phyloP scores from a whole-genome alignment of 768 basidiomycete species.

The Amanita fuliginea region DNA sequence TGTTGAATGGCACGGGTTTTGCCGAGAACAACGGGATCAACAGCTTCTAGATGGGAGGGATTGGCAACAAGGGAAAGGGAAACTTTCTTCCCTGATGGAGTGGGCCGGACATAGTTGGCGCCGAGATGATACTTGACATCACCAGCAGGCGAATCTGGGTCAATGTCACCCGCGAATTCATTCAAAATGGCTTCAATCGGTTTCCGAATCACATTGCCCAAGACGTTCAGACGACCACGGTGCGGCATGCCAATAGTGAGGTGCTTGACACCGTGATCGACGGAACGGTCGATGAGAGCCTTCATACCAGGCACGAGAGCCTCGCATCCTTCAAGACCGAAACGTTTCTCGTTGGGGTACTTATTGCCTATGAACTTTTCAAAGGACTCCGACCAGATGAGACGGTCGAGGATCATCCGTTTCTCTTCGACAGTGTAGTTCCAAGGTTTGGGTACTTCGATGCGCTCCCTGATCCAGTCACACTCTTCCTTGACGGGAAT shows the following conservation, averaged over 20 bases:
- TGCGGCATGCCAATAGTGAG: constrained; percentile 99
- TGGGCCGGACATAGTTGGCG: constrained; percentile 97
- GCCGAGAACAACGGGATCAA: constrained; percentile 95
- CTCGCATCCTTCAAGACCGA: constrained; percentile 98
- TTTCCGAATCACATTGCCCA: constrained; percentile 98
- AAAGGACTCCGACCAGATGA: constrained; percentile 99
- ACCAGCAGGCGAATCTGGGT: constrained; percentile 75
- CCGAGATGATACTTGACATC: constrained; percentile 99
- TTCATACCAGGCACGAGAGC: constrained; percentile 99
- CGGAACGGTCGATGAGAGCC: constrained; percentile 96
- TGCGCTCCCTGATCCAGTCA: constrained; percentile 96
- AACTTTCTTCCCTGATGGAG: constrained; percentile 96
- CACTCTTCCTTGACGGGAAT: constrained; percentile 98
- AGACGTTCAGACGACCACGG: constrained; percentile 94
- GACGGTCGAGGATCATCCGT: constrained; percentile 96
- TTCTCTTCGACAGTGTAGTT: constrained; percentile 98
- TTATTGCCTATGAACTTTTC: constrained; percentile 98
- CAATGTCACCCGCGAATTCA: constrained; percentile 77
- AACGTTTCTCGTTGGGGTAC: constrained; percentile 99
- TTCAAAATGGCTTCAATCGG: constrained; percentile 97
- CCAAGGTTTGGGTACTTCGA: constrained; percentile 95
- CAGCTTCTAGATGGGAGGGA: constrained; percentile 96
- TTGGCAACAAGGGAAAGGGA: constrained; percentile 96
- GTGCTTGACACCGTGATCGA: constrained; percentile 91
- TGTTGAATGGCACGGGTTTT: constrained; percentile 98